phyloP scores from a whole-genome alignment of 1,284 basidiomycete genomes.

The Malassezia nana region DNA sequence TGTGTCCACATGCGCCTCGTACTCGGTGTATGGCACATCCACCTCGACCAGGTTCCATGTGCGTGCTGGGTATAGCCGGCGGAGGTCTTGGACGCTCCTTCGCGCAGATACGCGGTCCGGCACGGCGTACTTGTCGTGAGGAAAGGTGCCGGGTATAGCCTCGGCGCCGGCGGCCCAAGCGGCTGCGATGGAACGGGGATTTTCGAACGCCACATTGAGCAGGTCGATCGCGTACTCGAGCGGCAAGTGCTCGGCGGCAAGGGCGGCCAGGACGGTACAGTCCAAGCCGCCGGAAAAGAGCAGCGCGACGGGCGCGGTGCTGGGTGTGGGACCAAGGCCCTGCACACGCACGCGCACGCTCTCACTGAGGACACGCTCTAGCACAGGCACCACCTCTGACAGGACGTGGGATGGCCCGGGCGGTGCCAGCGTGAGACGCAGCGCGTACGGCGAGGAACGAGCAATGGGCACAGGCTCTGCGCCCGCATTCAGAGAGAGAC shows the following conservation, averaged over 20 bases:
- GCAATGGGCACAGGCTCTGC: neutral
- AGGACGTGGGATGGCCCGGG: neutral
- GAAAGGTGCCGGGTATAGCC: conserved; percentile 46
- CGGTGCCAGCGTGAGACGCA: neutral
- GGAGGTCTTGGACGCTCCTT: conserved; percentile 66
- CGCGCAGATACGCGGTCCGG: conserved; percentile 79
- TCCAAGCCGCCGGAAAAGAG: conserved; percentile 96
- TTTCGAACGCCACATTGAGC: conserved; percentile 91
- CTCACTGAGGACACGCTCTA: conserved; percentile 47
- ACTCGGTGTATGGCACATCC: conserved; percentile 68
- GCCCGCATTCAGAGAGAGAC: conserved; percentile 51
- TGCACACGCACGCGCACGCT: conserved; percentile 51
- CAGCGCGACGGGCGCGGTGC: conserved; percentile 59
- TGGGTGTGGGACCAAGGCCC: conserved; percentile 47
- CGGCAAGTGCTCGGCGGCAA: conserved; percentile 56
- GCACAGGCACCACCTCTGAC: conserved; percentile 30
- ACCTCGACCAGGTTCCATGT: conserved; percentile 86
- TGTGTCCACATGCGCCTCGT: conserved; percentile 24
- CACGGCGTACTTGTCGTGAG: conserved; percentile 53
- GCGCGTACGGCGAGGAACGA: neutral
- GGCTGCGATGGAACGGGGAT: conserved; percentile 59
- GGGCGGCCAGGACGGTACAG: conserved; percentile 68
- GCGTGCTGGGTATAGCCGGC: conserved; percentile 61
- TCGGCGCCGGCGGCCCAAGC: conserved; percentile 16
- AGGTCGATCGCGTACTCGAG: conserved; percentile 72